These are phyloP conservation scores for Casaregolazyma suthepensis DNA, from an alignment of 1,139 yeast species.

Conservation along the genomic window DNA sequence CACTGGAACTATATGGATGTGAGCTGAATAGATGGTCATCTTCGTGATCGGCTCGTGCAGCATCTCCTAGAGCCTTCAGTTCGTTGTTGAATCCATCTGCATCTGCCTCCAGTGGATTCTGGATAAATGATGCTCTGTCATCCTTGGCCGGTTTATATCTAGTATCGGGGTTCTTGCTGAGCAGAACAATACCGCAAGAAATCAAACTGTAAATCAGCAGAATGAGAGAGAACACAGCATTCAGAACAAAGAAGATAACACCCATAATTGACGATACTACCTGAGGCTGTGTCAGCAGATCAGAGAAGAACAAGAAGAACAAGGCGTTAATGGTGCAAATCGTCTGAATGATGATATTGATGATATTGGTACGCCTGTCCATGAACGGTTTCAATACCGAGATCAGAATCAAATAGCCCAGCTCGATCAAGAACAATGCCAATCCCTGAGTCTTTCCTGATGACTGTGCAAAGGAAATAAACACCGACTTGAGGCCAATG, in stretches of 20 bases:
- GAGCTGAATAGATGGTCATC: slow-evolving; percentile 9
- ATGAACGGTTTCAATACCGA: slow-evolving; percentile 79
- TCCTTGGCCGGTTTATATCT: slow-evolving; percentile 92
- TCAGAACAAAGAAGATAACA: slow-evolving; percentile 75
- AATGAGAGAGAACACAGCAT: slow-evolving; percentile 83
- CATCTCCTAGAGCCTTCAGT: slow-evolving; percentile 81
- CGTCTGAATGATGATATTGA: slow-evolving; percentile 77
- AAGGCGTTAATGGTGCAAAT: slow-evolving; percentile 75
- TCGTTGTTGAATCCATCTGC: slow-evolving; percentile 46
- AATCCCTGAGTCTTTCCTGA: slow-evolving; percentile 79
- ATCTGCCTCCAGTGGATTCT: slow-evolving; percentile 40
- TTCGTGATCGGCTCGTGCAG: slow-evolving; percentile 58
- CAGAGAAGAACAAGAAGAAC: slow-evolving; percentile 84
- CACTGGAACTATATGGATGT: slow-evolving; percentile 1
- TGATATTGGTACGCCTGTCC: slow-evolving; percentile 88
- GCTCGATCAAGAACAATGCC: slow-evolving; percentile 69
- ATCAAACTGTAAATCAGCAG: slow-evolving; percentile 72
- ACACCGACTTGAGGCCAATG: slow-evolving; percentile 65
- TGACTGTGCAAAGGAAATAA: slow-evolving; percentile 79
- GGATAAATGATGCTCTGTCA: slow-evolving; percentile 86
- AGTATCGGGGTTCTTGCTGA: slow-evolving; percentile 90
- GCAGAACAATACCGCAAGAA: slow-evolving; percentile 72
- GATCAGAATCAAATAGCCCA: slow-evolving; percentile 55
- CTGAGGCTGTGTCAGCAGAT: slow-evolving; percentile 77
- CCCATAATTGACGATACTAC: slow-evolving; percentile 92